These are phyloP conservation scores for Trametes villosa DNA, from an alignment of 768 basidiomycete genomes.

Conservation along the genomic window DNA sequence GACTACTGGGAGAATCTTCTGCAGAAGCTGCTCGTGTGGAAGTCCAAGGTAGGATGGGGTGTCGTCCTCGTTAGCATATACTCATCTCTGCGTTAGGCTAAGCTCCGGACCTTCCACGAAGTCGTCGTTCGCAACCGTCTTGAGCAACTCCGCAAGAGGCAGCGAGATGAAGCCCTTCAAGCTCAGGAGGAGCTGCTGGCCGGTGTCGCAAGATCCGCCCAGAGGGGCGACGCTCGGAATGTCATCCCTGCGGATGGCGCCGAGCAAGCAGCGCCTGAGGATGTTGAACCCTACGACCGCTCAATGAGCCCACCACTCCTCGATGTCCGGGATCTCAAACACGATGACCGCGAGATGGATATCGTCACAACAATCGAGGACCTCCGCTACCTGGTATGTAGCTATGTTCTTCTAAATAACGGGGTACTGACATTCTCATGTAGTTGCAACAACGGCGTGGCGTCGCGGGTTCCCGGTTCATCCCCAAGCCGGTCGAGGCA, in stretches of 20 bases:
- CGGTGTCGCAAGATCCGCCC: slow-evolving; percentile 69
- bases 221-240: slow-evolving; percentile 48
- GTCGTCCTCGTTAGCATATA: not conserved
- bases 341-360: slow-evolving; percentile 83
- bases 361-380: slow-evolving; percentile 75
- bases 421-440: slow-evolving; percentile 9
- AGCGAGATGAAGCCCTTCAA: slow-evolving; percentile 93
- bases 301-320: slow-evolving; percentile 85
- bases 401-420: not conserved
- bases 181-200: slow-evolving; percentile 91
- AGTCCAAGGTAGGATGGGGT: slow-evolving; percentile 73
- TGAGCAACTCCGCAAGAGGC: slow-evolving; percentile 93
- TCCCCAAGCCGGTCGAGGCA: slow-evolving; percentile 72
- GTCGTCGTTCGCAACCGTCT: slow-evolving; percentile 95
- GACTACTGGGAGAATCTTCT: slow-evolving; percentile 97
- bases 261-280: slow-evolving; percentile 51
- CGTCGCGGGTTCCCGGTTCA: slow-evolving; percentile 86
- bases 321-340: slow-evolving; percentile 68
- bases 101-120: slow-evolving; percentile 90
- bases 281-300: slow-evolving; percentile 79
- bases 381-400: slow-evolving; percentile 61
- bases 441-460: slow-evolving; percentile 80
- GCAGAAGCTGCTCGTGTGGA: slow-evolving; percentile 93
- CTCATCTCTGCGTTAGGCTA: slow-evolving; percentile 58
- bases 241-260: slow-evolving; percentile 39